Base-by-base conservation (phyloP, 2,329 filamentous ascomycete genomes). In the Diplodia corticola region DNA sequence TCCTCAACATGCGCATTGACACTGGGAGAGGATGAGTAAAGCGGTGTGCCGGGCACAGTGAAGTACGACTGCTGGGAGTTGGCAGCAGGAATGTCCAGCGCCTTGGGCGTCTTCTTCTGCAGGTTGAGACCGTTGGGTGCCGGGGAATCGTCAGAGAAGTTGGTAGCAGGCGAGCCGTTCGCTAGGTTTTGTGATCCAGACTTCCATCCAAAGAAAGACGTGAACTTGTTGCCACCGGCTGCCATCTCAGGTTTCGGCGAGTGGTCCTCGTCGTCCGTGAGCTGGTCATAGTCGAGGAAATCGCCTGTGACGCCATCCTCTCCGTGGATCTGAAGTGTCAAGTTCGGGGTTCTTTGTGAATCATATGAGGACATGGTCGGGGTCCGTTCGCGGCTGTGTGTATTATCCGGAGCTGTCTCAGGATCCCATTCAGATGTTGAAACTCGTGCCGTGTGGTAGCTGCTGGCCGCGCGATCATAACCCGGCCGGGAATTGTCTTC, bases 1-100 rank as follows among this genome's bases (percentile, higher is more conserved):
- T 96, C 92, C 76, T 92, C 88, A 73, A 96, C 85, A 77, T 93
- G 84, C 70, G 84, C 81, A 71, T 77, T 84, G 73, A 74, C 80
- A 71, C 73, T 78, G 65, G 73, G 80, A 72, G 77, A 80, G 63
- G 71, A 78, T 57, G 77, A 79, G 67, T 78, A 77, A 59, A 79
- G 78, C 69, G 78, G 83, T 69, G 75, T 84, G 64, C 75, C 82
- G 69, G 80, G 73, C 65, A 82, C 72, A 72, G 81, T 80, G 76
- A 81, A 80, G 75, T 80, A 83, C 1, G 77, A 76, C 67, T 72
- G 68, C 70, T 68, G 70, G 71, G 70, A 71, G 68, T 86, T 85
- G 70, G 84, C 80, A 70, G 80, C 80, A 67, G 81, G 78, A 37
- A 84, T 80, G 71, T 87, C 84, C 46, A 85, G 78, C 2, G 79